phyloP scores from a whole-genome alignment of 805 yeast genomes.

The Saccharomyces kudriavzevii region DNA sequence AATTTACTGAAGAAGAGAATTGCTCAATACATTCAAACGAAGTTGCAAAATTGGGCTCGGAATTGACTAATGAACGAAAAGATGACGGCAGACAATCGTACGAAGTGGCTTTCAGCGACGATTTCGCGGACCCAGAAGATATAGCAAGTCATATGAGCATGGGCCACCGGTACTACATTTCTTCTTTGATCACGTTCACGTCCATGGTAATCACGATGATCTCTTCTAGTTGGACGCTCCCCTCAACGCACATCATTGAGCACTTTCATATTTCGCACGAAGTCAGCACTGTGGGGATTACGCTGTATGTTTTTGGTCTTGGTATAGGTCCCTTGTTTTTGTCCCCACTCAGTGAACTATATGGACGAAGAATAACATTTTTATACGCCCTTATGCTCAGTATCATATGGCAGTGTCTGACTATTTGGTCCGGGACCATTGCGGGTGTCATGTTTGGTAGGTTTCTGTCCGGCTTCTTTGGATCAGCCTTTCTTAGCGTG shows the following conservation, averaged over 20 bases:
- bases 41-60: background rate
- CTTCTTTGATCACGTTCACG: slow-evolving; percentile 44
- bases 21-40: background rate
- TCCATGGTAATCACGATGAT: slow-evolving; percentile 59
- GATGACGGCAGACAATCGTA: slow-evolving; percentile 7
- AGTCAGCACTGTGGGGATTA: slow-evolving; percentile 47
- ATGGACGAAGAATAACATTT: slow-evolving; percentile 53
- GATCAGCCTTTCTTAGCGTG: slow-evolving; percentile 65
- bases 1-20: background rate
- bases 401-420: slow-evolving; percentile 47
- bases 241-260: slow-evolving; percentile 41
- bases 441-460: slow-evolving; percentile 60
- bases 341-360: slow-evolving; percentile 61
- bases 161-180: slow-evolving; percentile 48
- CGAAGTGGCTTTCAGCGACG: slow-evolving; percentile 26
- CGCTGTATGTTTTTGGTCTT: slow-evolving; percentile 62
- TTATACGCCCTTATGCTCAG: slow-evolving; percentile 54
- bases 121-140: slow-evolving; percentile 27
- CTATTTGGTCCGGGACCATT: slow-evolving; percentile 50
- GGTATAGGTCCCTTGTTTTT: slow-evolving; percentile 58
- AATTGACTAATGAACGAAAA: background rate
- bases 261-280: slow-evolving; percentile 48
- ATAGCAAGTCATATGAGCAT: slow-evolving; percentile 32
- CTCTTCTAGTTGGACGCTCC: slow-evolving; percentile 62
- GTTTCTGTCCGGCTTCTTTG: slow-evolving; percentile 62